Evolutionary conservation across 805 yeast species (phyloP).

Genomic region (Kuraishia molischiana): DNA sequence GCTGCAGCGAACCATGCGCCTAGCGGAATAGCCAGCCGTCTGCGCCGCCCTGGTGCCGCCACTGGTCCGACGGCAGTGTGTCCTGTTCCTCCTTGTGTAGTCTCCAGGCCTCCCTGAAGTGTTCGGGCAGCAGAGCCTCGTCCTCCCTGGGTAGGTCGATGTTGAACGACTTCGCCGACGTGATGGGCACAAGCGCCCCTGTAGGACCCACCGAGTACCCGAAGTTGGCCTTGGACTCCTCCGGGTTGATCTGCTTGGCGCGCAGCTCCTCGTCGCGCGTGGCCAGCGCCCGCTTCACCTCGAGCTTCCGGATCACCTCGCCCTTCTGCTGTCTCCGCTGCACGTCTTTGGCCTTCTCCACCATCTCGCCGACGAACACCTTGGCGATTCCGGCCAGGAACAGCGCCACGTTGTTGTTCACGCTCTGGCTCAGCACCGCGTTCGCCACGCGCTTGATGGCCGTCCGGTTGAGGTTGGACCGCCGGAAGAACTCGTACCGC

Average conservation of each 20-base stretch:
- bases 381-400: slow-evolving; percentile 82
- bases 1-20: not conserved
- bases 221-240: not conserved
- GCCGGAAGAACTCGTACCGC: slow-evolving; percentile 76
- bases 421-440: slow-evolving; percentile 68
- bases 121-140: slow-evolving; percentile 72
- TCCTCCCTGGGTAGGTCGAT: slow-evolving; percentile 18
- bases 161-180: slow-evolving; percentile 8
- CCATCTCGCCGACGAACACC: slow-evolving; percentile 82
- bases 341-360: slow-evolving; percentile 69
- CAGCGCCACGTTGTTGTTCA: slow-evolving; percentile 71
- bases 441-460: slow-evolving; percentile 77
- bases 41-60: slow-evolving; percentile 66
- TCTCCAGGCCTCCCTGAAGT: slow-evolving; percentile 84
- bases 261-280: slow-evolving; percentile 22
- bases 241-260: slow-evolving; percentile 25
- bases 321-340: slow-evolving; percentile 46
- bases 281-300: slow-evolving; percentile 5
- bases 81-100: slow-evolving; percentile 59
- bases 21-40: slow-evolving; percentile 55
- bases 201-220: not conserved
- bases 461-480: slow-evolving; percentile 64
- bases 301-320: slow-evolving; percentile 11
- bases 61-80: slow-evolving; percentile 46
- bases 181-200: not conserved